These are phyloP conservation scores for Naganishia cerealis DNA, from an alignment of 1,284 basidiomycete species.

Conservation along the genomic window DNA sequence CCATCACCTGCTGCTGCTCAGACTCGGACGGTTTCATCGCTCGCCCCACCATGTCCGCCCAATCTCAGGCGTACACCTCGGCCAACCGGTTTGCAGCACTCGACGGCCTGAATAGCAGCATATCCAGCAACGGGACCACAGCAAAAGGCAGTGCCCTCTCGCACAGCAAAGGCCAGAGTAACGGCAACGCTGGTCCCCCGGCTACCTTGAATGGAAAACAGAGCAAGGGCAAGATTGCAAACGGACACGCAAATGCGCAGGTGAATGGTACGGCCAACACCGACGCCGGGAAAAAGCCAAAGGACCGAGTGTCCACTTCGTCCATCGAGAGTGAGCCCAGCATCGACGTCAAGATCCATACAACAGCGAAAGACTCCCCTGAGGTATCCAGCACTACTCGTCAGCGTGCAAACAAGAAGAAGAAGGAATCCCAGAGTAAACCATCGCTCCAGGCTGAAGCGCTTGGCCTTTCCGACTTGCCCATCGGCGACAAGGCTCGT, in stretches of 20 bases:
- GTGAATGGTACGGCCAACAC: background rate
- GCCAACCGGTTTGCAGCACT: constrained; percentile 27
- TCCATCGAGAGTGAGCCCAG: constrained; percentile 10
- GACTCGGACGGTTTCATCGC: background rate
- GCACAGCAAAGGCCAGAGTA: background rate
- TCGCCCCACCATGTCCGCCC: background rate
- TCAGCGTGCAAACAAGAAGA: constrained; percentile 6
- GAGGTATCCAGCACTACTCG: constrained; percentile 1
- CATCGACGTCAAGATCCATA: constrained; percentile 10
- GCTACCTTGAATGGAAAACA: background rate
- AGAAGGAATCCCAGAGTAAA: constrained; percentile 2
- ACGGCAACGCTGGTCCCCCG: background rate
- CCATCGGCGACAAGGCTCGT: background rate
- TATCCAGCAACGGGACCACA: background rate
- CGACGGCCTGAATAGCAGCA: constrained; percentile 1
- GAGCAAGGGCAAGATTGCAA: background rate
- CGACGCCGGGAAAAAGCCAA: constrained; percentile 14
- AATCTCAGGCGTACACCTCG: constrained; percentile 18
- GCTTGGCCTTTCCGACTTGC: background rate
- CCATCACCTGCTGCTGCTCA: background rate
- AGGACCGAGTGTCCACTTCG: constrained; percentile 9
- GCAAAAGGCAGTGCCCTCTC: background rate
- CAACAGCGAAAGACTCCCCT: background rate
- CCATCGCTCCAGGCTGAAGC: background rate
- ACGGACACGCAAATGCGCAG: background rate